Conservation (phyloP, 2,329 filamentous ascomycete species). For the Cephalotrichum gorgonifer region DNA sequence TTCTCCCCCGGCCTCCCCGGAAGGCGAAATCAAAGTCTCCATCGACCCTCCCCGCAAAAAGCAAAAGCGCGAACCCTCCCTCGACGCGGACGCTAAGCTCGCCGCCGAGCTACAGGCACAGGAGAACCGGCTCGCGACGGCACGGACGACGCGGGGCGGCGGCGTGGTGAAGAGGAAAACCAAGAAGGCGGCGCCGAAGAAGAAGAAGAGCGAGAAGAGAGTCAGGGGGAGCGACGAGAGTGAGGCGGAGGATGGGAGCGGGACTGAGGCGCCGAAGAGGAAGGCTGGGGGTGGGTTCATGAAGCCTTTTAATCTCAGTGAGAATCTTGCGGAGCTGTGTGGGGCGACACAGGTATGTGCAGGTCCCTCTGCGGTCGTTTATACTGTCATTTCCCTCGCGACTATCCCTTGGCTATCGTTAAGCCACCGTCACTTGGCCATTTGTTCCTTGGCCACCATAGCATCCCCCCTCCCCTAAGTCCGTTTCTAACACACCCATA, state of each 20-base stretch:
- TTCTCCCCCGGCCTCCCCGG: constrained; percentile 12
- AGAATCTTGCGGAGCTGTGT: constrained; percentile 57
- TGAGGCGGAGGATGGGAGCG: constrained; percentile 57
- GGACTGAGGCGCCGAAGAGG: constrained; percentile 46
- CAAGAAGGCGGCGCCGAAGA: constrained; percentile 56
- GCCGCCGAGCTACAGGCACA: constrained; percentile 86
- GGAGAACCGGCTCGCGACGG: constrained; percentile 62
- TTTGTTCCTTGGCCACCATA: not conserved
- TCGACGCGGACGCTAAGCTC: constrained; percentile 74
- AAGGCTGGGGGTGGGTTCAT: constrained; percentile 92
- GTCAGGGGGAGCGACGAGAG: constrained; percentile 72
- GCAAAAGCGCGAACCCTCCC: constrained; percentile 50
- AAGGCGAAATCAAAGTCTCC: constrained; percentile 37
- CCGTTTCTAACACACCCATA: too few relatives aligned
- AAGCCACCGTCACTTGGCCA: not conserved
- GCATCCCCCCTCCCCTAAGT: not conserved
- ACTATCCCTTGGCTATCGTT: too few relatives aligned
- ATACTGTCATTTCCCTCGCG: too few relatives aligned
- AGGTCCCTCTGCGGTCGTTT: not conserved
- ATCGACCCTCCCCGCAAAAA: constrained; percentile 49
- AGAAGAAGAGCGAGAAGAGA: constrained; percentile 68
- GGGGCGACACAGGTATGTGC: constrained; percentile 56
- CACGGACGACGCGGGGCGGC: constrained; percentile 64
- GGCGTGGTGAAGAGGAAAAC: constrained; percentile 52
- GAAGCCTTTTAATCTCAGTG: constrained; percentile 69